These are phyloP conservation scores for Arabidopsis suecica DNA, from an alignment of 345 rosid species.

Conservation along the genomic window DNA sequence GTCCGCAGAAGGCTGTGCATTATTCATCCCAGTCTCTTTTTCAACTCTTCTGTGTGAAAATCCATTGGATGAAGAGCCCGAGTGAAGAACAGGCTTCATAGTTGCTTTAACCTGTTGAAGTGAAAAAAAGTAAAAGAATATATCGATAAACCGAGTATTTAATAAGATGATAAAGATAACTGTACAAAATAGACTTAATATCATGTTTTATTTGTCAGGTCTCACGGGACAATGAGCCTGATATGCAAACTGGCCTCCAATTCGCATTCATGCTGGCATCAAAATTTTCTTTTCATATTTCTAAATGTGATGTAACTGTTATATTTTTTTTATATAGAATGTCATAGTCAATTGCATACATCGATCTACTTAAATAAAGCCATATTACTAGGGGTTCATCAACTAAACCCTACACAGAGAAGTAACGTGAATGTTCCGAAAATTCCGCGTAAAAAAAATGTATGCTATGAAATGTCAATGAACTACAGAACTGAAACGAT, in stretches of 20 bases:
- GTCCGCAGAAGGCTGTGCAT: slow-evolving; percentile 53
- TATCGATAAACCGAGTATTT: neutral
- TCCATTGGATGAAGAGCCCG: slow-evolving; percentile 59
- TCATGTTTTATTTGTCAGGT: neutral
- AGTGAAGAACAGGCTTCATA: slow-evolving; percentile 51
- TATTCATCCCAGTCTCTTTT: slow-evolving; percentile 58
- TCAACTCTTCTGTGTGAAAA: slow-evolving; percentile 63
- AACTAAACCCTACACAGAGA: neutral
- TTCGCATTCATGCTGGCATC: neutral
- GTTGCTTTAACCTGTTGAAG: slow-evolving; percentile 36
- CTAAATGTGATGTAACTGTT: neutral
- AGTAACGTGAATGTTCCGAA: neutral
- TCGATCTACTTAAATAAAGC: neutral
- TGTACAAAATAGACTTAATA: neutral
- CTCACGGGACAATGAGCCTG: neutral
- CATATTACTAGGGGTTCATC: neutral
- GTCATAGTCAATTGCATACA: neutral
- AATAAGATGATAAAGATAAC: slow-evolving; percentile 4
- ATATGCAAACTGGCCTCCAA: slow-evolving; percentile 1
- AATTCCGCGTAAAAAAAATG: neutral
- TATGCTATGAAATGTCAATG: neutral
- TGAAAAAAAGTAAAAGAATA: neutral
- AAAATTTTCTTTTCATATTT: neutral
- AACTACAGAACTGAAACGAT: neutral
- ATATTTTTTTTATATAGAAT: neutral